Conservation (phyloP, 2,329 filamentous ascomycete genomes). For the Colletotrichum costaricense region DNA sequence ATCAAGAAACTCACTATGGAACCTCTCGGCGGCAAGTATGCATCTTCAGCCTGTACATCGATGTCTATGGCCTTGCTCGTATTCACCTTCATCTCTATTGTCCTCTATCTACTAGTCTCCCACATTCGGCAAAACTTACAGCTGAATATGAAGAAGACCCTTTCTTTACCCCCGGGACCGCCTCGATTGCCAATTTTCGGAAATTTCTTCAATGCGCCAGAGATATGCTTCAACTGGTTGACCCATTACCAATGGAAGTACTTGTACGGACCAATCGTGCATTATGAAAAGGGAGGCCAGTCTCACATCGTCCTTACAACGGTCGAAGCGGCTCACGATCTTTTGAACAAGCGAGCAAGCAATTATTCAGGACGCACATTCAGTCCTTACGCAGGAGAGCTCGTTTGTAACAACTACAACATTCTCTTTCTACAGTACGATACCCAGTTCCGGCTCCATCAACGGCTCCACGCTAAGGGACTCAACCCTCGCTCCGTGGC, state of each 20-base stretch:
- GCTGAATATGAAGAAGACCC: background rate
- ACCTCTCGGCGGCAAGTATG: background rate
- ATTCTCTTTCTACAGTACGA: conserved; percentile 25
- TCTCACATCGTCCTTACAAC: conserved; percentile 13
- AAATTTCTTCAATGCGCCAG: conserved; percentile 17
- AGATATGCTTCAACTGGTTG: background rate
- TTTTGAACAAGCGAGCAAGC: conserved; percentile 15
- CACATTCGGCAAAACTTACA: background rate
- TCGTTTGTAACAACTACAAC: background rate
- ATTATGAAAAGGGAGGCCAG: background rate
- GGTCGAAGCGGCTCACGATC: conserved; percentile 20
- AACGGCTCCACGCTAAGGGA: conserved; percentile 2
- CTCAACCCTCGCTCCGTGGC: background rate
- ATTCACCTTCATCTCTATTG: background rate
- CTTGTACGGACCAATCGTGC: conserved; percentile 3
- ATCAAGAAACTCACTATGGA: background rate
- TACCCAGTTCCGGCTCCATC: background rate
- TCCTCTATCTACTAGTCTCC: background rate
- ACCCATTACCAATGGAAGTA: conserved; percentile 16
- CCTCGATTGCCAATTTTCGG: background rate
- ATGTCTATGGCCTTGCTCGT: background rate
- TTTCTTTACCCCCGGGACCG: conserved; percentile 11
- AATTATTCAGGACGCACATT: conserved; percentile 13
- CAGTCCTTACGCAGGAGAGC: background rate
- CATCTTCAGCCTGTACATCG: too few species aligned